Evolutionary conservation across 208 protist species (phyloP), one percentile per base, ranked within the genome.

Genomic region (Crithidia mellificae): DNA sequence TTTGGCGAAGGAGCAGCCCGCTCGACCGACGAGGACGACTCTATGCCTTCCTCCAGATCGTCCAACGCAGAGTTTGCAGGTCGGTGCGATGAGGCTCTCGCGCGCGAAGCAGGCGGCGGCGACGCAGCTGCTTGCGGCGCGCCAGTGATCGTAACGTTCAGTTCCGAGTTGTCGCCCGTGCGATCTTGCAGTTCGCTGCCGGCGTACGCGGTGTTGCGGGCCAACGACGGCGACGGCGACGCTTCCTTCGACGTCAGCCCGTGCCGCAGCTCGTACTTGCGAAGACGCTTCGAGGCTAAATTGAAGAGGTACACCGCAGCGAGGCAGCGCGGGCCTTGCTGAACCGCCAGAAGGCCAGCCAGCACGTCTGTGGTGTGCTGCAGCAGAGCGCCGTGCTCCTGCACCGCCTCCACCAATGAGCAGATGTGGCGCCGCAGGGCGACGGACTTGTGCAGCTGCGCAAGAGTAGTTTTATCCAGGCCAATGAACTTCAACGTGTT

Each of bases 291-390:
- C 32, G 61, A 56, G 7, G 82, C 69, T 19, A 75, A 11, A 39
- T 81, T 77, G 30, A 89, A 80, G 20, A 93, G 68, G 63, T 54
- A 39, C 46, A 79, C 46, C 14, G 74, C 79, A 27, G 81, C 83
- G 38, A 87, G 74, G 1, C 76, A 82, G 36, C 74, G 77, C 11
- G 80, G 41, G 0, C 76, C 75, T n/a, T 86, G 74, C 24, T 80
- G 80, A 3, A 68, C 67, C 30, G 80, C 65, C 24, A 79, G 56
- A 0, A 94, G 59, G 20, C 70, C 57, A 6, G 83, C 69, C 20
- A 90, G 50, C 1, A 54, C 70, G 47, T 90, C 88, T 5, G 72
- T 38, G 2, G 75, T 41, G 38, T 87, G 71, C 56, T 90, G 76
- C 52, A 91, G 66, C 27, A 91, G 76, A 17, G 43, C 63, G 1